phyloP scores from a whole-genome alignment of 257 asterid species.

The Avicennia marina region DNA sequence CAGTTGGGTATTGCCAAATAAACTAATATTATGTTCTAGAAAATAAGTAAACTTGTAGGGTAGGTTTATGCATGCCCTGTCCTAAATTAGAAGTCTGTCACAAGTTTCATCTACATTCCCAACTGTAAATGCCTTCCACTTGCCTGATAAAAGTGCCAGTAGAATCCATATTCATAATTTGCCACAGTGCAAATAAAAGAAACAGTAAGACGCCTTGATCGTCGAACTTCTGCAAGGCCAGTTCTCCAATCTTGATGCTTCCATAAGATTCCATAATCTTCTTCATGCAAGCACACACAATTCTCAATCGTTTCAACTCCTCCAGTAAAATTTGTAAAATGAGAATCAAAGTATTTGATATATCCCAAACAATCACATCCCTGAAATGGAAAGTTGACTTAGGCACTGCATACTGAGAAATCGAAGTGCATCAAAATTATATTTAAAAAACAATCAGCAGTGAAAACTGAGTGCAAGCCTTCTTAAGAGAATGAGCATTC shows the following conservation, averaged over 20 bases:
- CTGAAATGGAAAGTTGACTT: slow-evolving; percentile 33
- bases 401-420: slow-evolving; percentile 13
- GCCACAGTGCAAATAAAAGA: slow-evolving; percentile 96
- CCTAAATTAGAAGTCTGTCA: too few relatives aligned
- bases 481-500: slow-evolving; percentile 94
- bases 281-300: slow-evolving; percentile 97
- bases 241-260: slow-evolving; percentile 99
- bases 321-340: slow-evolving; percentile 87
- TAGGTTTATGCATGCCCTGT: too few relatives aligned
- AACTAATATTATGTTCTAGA: too few relatives aligned
- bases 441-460: not conserved
- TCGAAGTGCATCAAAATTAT: slow-evolving; percentile 3
- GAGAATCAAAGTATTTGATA: slow-evolving; percentile 84
- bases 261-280: slow-evolving; percentile 95
- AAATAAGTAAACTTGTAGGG: too few relatives aligned
- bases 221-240: slow-evolving; percentile 84
- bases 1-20: too few relatives aligned
- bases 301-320: slow-evolving; percentile 94
- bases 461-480: slow-evolving; percentile 34
- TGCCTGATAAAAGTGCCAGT: slow-evolving; percentile 98
- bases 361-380: slow-evolving; percentile 97
- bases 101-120: not conserved
- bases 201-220: slow-evolving; percentile 97
- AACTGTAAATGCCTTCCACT: slow-evolving; percentile 23
- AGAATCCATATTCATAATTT: slow-evolving; percentile 93